Conservation (phyloP, 768 basidiomycete genomes). For the Lactarius evosmus region DNA sequence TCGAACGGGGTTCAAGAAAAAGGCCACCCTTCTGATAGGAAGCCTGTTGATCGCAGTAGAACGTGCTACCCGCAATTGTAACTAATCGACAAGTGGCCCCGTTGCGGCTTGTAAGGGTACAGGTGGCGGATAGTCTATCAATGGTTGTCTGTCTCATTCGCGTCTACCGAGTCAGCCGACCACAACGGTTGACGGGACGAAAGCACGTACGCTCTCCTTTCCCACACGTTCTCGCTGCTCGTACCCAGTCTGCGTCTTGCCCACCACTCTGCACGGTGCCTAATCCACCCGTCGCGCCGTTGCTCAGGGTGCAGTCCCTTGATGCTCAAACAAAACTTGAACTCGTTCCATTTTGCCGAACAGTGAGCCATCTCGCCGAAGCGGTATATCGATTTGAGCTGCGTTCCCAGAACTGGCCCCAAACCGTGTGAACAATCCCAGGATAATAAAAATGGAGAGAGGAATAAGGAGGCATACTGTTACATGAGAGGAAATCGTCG, state of each 20-base stretch:
- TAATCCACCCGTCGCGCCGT: slow-evolving; percentile 80
- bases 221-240: slow-evolving; percentile 97
- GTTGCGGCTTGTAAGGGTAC: slow-evolving; percentile 12
- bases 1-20: neutral
- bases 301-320: slow-evolving; percentile 77
- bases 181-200: neutral
- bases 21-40: neutral
- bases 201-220: slow-evolving; percentile 67
- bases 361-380: slow-evolving; percentile 74
- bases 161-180: neutral
- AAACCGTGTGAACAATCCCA: neutral
- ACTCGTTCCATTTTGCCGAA: slow-evolving; percentile 76
- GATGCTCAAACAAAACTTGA: slow-evolving; percentile 90
- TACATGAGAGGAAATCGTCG: slow-evolving; percentile 69
- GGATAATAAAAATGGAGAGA: neutral
- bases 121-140: slow-evolving; percentile 47
- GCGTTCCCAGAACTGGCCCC: slow-evolving; percentile 44
- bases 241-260: slow-evolving; percentile 66
- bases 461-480: slow-evolving; percentile 46
- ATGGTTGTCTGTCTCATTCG: slow-evolving; percentile 42
- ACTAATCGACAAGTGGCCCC: slow-evolving; percentile 9
- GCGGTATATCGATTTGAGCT: slow-evolving; percentile 84
- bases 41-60: neutral
- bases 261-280: slow-evolving; percentile 92
- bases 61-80: neutral